Evolutionary conservation across 2,329 filamentous ascomycete genomes (phyloP).

Genomic region (Aureobasidium sp.): DNA sequence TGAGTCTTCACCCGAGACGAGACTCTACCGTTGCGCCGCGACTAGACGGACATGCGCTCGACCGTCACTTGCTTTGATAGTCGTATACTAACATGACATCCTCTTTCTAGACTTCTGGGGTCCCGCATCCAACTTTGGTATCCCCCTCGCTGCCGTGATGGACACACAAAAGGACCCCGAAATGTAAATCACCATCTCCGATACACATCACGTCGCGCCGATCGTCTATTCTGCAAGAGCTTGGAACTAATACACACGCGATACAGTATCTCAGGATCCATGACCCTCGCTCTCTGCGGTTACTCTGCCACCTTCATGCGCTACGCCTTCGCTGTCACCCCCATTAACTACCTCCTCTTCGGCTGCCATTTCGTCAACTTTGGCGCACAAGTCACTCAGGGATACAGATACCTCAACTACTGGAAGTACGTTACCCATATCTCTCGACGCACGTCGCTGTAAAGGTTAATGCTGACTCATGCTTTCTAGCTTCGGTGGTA

Average conservation of each 20-base stretch:
- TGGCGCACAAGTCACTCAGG: slow-evolving; percentile 50
- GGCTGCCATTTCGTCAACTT: slow-evolving; percentile 60
- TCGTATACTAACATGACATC: not conserved
- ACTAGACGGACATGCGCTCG: not conserved
- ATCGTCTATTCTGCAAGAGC: not conserved
- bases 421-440: slow-evolving; percentile 36
- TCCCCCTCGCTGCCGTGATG: slow-evolving; percentile 44
- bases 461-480: slow-evolving; percentile 7
- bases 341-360: slow-evolving; percentile 59
- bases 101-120: slow-evolving; percentile 41
- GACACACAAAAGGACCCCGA: slow-evolving; percentile 46
- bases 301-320: slow-evolving; percentile 60
- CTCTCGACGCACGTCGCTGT: not conserved
- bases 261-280: slow-evolving; percentile 53
- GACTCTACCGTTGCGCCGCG: not conserved
- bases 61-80: not conserved
- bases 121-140: slow-evolving; percentile 44
- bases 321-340: slow-evolving; percentile 54
- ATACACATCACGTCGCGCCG: not conserved
- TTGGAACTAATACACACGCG: not conserved
- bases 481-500: slow-evolving; percentile 31
- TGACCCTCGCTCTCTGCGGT: slow-evolving; percentile 52
- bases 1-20: slow-evolving; percentile 26
- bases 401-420: slow-evolving; percentile 53
- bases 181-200: slow-evolving; percentile 28